Conservation (phyloP, 495 filamentous ascomycete species). For the Tuber brumale region DNA sequence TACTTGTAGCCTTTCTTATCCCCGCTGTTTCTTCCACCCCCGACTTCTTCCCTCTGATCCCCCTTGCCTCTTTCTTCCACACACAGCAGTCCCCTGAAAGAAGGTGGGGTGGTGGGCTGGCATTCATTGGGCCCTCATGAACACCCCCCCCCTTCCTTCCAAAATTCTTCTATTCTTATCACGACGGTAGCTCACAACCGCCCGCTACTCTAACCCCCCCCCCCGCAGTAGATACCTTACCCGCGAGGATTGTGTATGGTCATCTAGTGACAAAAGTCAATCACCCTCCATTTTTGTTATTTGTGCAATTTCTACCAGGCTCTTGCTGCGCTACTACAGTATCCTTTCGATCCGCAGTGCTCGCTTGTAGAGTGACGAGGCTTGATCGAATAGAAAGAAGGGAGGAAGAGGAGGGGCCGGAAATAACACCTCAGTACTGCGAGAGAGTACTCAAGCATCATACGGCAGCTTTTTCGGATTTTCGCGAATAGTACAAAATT, state of each 20-base stretch:
- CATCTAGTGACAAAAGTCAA: background rate
- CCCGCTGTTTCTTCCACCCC: background rate
- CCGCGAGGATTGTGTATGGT: background rate
- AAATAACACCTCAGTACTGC: background rate
- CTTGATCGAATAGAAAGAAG: background rate
- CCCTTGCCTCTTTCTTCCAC: background rate
- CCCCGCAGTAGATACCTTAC: background rate
- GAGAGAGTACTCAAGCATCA: background rate
- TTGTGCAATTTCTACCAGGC: background rate
- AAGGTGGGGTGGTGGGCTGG: background rate
- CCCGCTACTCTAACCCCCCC: background rate
- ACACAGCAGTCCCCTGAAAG: background rate
- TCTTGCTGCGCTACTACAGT: background rate
- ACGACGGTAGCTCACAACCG: background rate
- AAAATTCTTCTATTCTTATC: conserved; percentile 1
- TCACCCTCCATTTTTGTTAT: background rate
- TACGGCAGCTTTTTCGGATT: background rate
- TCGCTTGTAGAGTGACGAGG: background rate
- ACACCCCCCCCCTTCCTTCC: background rate
- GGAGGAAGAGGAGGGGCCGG: background rate
- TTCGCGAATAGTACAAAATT: background rate
- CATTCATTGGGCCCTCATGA: background rate
- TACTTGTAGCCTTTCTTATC: background rate
- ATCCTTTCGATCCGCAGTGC: background rate
- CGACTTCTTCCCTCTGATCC: background rate